Evolutionary conservation across 352 stramenopile genomes (phyloP).

Genomic region (Phytophthora hibernalis): DNA sequence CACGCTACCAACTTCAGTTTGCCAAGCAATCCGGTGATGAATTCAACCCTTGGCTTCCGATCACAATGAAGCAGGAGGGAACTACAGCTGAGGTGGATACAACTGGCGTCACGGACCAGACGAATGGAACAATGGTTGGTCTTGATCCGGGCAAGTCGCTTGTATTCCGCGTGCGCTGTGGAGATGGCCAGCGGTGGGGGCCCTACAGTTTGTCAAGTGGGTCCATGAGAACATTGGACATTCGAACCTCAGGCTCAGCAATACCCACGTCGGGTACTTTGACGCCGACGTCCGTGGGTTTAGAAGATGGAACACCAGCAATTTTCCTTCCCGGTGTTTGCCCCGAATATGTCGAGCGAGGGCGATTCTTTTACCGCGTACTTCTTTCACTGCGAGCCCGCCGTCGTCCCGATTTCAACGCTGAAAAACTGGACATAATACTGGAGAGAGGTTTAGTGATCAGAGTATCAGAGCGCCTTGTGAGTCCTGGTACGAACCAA

Average conservation of each 20-base stretch:
- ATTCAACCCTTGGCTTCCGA: conserved; percentile 62
- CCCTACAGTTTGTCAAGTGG: conserved; percentile 71
- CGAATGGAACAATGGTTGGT: conserved; percentile 71
- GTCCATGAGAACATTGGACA: conserved; percentile 62
- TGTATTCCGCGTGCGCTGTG: conserved; percentile 74
- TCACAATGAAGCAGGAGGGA: conserved; percentile 60
- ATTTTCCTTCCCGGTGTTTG: conserved; percentile 73
- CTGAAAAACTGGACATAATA: conserved; percentile 57
- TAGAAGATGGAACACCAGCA: conserved; percentile 1
- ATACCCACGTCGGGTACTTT: conserved; percentile 13
- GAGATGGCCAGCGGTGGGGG: conserved; percentile 62
- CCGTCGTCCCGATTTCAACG: conserved; percentile 53
- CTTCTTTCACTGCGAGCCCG: conserved; percentile 58
- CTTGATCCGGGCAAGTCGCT: conserved; percentile 60
- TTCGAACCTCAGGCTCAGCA: conserved; percentile 5
- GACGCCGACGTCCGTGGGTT: conserved; percentile 14
- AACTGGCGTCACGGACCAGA: conserved; percentile 55
- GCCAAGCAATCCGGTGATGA: conserved; percentile 67
- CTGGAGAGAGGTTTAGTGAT: conserved; percentile 66
- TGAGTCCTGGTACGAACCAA: conserved; percentile 66
- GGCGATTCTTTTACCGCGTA: conserved; percentile 73
- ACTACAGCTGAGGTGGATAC: conserved; percentile 47
- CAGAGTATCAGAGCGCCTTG: conserved; percentile 56
- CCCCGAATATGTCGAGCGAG: conserved; percentile 62
- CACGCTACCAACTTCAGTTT: conserved; percentile 71